Conservation (phyloP, 352 stramenopile species). For the Globisporangium spiculum region DNA sequence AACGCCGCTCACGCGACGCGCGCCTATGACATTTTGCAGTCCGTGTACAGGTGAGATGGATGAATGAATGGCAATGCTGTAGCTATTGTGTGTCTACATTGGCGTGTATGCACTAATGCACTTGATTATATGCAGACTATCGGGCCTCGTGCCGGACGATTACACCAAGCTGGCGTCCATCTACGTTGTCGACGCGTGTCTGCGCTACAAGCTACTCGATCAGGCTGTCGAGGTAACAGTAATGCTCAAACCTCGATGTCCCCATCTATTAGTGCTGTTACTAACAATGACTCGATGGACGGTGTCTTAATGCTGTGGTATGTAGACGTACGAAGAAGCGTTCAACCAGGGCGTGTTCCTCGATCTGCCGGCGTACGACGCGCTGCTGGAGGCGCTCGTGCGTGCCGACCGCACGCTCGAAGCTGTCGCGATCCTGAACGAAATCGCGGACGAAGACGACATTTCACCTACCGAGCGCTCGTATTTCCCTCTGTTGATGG, state of each 20-base stretch:
- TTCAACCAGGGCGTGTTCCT: conserved; percentile 50
- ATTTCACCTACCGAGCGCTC: conserved; percentile 42
- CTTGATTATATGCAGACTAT: conserved; percentile 10
- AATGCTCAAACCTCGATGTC: too few species aligned
- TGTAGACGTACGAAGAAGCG: conserved; percentile 51
- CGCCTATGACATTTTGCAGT: conserved; percentile 40
- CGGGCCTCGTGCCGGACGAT: conserved; percentile 45
- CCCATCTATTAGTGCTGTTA: too few species aligned
- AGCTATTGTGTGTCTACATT: neutral
- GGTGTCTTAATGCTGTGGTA: too few species aligned
- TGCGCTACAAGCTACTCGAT: conserved; percentile 48
- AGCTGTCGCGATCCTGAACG: conserved; percentile 47
- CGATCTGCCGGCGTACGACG: conserved; percentile 58
- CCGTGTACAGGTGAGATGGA: conserved; percentile 30
- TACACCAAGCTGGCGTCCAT: conserved; percentile 66
- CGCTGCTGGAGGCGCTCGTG: conserved; percentile 42
- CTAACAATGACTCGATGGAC: too few species aligned
- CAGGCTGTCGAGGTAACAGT: conserved; percentile 37
- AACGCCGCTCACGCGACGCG: conserved; percentile 20
- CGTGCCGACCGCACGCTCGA: conserved; percentile 44
- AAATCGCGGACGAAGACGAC: conserved; percentile 40
- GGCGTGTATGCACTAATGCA: neutral
- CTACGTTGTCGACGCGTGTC: conserved; percentile 63
- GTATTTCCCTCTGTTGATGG: conserved; percentile 45
- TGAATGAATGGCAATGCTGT: neutral